Evolutionary conservation across 306 rosid species (phyloP), one percentile per base, ranked within the genome.

Genomic region (Psophocarpus tetragonolobus): DNA sequence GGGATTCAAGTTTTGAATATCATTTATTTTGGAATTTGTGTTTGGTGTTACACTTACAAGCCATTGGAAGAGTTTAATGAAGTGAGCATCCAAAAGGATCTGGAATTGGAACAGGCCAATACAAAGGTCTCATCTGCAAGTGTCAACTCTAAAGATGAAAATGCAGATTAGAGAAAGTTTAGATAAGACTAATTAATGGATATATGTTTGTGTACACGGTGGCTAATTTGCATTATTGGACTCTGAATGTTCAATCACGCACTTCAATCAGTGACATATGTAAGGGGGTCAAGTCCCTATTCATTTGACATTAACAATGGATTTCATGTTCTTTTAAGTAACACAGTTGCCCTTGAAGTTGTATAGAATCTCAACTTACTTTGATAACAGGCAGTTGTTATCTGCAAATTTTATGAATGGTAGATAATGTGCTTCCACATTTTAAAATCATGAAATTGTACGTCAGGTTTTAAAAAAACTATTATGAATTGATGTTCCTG

Each of bases 1-100:
- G 97, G 90, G 65, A 71, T 91, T 58, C 96, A 91, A 60, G 84
- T 78, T 5, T 6, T 91, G 13, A 88, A 91, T 81, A 78, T 93
- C 0, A 1, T 89, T 1, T 90, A 90, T 73, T 93, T 74, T 80
- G 85, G 86, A 2, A 8, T 80, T 6, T 91, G 97, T 80, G 85
- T 92, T 58, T 80, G 74, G 81, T 74, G 80, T 78, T 91, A 91
- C 68, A 83, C 85, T 50, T 63, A 58, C 56, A 91, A 91, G 71
- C 91, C 93, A 3, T 53, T 91, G 81, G 92, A 91, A 76, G 93
- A 89, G 74, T 45, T 26, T 26, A 45, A 8, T 66, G 82, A 76
- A 8, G 15, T 2, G 4, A 38, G 20, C 13, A 62, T 58, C 58
- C 80, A 86, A 5, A 80, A 81, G 36, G 87, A 73, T 61, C 26